phyloP scores from a whole-genome alignment of 495 filamentous ascomycete species.

The Staphylotrichum tortipilum region DNA sequence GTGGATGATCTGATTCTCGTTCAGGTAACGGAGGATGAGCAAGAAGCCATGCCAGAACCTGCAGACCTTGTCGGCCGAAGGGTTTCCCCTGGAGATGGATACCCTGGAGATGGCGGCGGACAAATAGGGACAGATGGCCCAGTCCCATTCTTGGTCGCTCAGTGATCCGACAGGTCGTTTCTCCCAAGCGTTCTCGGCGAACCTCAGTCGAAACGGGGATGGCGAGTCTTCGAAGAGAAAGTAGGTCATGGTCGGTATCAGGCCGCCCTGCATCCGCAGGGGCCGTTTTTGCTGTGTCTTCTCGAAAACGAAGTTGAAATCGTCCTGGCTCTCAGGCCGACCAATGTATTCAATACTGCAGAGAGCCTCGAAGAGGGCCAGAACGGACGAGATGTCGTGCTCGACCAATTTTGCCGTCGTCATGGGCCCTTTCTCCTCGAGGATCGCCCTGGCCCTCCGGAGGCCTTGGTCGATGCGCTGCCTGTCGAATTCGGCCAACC shows the following conservation, averaged over 20 bases:
- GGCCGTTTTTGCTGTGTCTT: constrained; percentile 63
- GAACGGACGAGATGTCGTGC: constrained; percentile 28
- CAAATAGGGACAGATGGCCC: constrained; percentile 66
- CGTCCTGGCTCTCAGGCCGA: constrained; percentile 27
- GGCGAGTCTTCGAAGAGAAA: constrained; percentile 63
- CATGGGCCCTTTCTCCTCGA: constrained; percentile 30
- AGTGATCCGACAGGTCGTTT: constrained; percentile 46
- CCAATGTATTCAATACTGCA: constrained; percentile 42
- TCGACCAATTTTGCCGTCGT: constrained; percentile 20
- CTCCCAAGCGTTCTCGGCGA: constrained; percentile 61
- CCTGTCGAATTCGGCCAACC: constrained; percentile 38
- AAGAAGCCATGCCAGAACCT: constrained; percentile 69
- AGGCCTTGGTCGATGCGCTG: constrained; percentile 30
- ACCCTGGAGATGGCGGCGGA: constrained; percentile 27
- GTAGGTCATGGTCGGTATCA: constrained; percentile 66
- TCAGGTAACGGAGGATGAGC: constrained; percentile 58
- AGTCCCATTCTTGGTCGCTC: constrained; percentile 65
- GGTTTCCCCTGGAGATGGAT: constrained; percentile 10
- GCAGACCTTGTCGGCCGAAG: constrained; percentile 33
- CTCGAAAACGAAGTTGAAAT: constrained; percentile 72
- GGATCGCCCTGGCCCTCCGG: constrained; percentile 28
- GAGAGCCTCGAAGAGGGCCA: constrained; percentile 46
- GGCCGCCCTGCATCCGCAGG: constrained; percentile 57
- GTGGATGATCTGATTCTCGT: constrained; percentile 67
- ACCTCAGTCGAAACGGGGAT: constrained; percentile 43